Evolutionary conservation across 23 red algal species (phyloP).

Genomic region (Gracilariopsis chorda): DNA sequence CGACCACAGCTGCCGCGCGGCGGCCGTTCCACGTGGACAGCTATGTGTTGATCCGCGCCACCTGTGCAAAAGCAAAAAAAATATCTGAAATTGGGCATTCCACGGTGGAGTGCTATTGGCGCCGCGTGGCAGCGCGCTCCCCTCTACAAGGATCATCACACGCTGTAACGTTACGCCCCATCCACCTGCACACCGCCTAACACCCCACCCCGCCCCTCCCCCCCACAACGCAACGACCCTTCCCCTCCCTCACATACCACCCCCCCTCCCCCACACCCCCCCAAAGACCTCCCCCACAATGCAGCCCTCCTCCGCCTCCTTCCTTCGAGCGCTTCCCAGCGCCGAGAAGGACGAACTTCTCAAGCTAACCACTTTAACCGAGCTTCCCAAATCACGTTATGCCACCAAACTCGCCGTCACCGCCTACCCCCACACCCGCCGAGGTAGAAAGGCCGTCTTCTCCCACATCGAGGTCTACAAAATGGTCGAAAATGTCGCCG

Average conservation of each 20-base stretch:
- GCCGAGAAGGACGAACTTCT: constrained; percentile 59
- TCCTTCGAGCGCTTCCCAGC: constrained; percentile 47
- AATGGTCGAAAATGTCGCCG: constrained; percentile 70
- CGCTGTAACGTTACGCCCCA: not conserved
- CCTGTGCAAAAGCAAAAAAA: no score
- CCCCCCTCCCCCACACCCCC: not conserved
- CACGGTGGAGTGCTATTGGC: no score
- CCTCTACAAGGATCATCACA: not conserved
- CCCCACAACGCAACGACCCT: not conserved
- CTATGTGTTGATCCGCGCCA: not conserved
- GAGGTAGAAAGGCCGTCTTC: constrained; percentile 63
- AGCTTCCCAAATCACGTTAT: constrained; percentile 74
- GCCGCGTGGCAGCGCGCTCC: no score
- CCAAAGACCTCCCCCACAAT: not conserved
- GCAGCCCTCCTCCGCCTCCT: constrained; percentile 39
- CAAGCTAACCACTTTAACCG: constrained; percentile 62
- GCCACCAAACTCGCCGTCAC: constrained; percentile 81
- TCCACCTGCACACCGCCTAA: not conserved
- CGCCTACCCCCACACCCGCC: constrained; percentile 47
- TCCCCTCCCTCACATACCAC: not conserved
- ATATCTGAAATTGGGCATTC: no score
- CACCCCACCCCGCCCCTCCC: not conserved
- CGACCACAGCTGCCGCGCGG: not conserved
- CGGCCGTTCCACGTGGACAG: not conserved
- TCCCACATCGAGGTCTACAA: constrained; percentile 88